These are phyloP conservation scores for Capsella rubella DNA, from an alignment of 441 rosid species.

Conservation along the genomic window DNA sequence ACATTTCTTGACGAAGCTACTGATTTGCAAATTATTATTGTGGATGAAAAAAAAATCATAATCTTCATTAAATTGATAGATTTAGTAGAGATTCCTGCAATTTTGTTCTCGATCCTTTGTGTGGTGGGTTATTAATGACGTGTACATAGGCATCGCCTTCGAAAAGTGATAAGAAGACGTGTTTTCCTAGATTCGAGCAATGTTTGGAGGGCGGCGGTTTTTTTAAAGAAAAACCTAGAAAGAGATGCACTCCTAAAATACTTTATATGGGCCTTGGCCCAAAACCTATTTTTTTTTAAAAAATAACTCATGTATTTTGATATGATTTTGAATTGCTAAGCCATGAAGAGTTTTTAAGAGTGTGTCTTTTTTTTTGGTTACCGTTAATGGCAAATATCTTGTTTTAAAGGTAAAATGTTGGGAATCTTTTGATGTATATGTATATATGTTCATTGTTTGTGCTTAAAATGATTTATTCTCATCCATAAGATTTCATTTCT, in stretches of 20 bases:
- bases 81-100: background rate
- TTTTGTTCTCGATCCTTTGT: background rate
- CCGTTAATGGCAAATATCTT: background rate
- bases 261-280: background rate
- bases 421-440: background rate
- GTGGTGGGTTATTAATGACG: background rate
- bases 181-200: too few relatives aligned
- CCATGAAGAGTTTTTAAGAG: background rate
- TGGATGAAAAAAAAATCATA: background rate
- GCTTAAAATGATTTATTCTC: background rate
- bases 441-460: conserved; percentile 7
- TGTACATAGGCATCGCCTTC: background rate
- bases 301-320: background rate
- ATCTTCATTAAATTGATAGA: background rate
- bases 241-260: too few relatives aligned
- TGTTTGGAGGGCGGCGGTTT: background rate
- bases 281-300: too few relatives aligned
- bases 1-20: background rate
- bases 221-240: background rate
- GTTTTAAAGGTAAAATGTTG: background rate
- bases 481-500: background rate
- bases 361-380: background rate
- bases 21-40: background rate
- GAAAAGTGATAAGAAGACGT: too few relatives aligned
- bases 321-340: background rate